Evolutionary conservation across 148 eudicot species (phyloP).

Genomic region (Spergularia bocconei): DNA sequence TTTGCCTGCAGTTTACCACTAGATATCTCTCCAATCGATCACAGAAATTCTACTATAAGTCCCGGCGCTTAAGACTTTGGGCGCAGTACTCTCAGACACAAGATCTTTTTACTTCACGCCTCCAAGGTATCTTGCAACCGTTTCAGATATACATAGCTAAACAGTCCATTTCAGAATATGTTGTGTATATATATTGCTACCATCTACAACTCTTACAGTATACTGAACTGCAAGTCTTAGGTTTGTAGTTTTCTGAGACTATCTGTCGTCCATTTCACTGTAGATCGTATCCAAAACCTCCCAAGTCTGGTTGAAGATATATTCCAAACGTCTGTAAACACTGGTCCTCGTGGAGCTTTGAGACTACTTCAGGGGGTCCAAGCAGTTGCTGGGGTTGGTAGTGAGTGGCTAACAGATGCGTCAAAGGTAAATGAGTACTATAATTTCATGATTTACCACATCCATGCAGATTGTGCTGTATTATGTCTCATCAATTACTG

Average conservation of each 20-base stretch:
- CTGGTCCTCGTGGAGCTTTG: constrained; percentile 96
- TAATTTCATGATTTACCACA: not conserved
- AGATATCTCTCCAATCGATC: constrained; percentile 28
- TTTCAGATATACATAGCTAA: not conserved
- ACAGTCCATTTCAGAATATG: not conserved
- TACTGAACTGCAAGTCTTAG: not conserved
- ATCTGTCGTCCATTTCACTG: constrained; percentile 16
- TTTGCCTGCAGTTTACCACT: constrained; percentile 48
- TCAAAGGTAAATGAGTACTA: constrained; percentile 54
- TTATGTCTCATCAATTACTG: not conserved
- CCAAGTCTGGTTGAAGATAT: constrained; percentile 91
- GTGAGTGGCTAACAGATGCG: constrained; percentile 87
- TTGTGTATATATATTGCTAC: not conserved
- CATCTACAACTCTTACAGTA: not conserved
- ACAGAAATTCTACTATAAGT: constrained; percentile 36
- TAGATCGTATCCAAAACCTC: constrained; percentile 75
- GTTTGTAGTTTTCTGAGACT: not conserved
- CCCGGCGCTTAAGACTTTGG: constrained; percentile 37
- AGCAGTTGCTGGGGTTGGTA: constrained; percentile 92
- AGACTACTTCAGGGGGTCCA: constrained; percentile 92
- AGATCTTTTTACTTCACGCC: constrained; percentile 69
- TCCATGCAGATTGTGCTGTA: not conserved
- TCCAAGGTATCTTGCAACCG: constrained; percentile 52
- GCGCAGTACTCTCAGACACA: constrained; percentile 69
- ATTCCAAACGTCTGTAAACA: constrained; percentile 78